These are phyloP conservation scores for Metschnikowia borealis DNA, from an alignment of 805 yeast genomes.

Conservation along the genomic window DNA sequence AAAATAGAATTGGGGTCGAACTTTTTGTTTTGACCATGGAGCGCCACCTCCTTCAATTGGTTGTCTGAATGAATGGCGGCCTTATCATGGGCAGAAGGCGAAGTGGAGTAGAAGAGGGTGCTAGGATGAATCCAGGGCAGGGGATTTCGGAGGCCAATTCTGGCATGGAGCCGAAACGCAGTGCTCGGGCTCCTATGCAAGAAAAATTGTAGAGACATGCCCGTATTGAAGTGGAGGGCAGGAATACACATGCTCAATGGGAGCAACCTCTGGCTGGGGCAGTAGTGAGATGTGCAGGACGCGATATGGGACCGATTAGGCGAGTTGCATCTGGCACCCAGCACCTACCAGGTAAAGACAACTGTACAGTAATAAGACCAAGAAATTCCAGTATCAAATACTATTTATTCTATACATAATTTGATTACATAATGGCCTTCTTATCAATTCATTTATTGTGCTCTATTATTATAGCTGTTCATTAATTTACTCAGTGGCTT, in stretches of 20 bases:
- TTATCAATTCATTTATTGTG: too few species aligned
- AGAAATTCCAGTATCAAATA: too few species aligned
- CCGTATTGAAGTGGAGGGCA: not conserved
- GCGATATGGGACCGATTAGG: not conserved
- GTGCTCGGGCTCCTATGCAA: not conserved
- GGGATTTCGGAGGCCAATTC: not conserved
- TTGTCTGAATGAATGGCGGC: not conserved
- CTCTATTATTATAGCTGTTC: too few species aligned
- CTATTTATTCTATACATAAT: too few species aligned
- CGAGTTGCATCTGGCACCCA: not conserved
- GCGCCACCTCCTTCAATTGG: not conserved
- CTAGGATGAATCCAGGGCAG: not conserved
- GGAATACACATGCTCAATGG: not conserved
- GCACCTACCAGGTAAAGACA: too few species aligned
- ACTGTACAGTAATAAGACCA: too few species aligned
- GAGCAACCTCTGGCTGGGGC: not conserved
- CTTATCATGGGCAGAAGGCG: not conserved
- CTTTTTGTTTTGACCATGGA: not conserved
- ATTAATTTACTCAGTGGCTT: too few species aligned
- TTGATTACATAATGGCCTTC: too few species aligned
- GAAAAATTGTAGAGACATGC: not conserved
- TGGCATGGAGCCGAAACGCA: too few species aligned
- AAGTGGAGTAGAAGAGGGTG: not conserved
- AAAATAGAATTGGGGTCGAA: conserved; percentile 46
- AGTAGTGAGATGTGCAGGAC: not conserved